Evolutionary conservation across 2,329 filamentous ascomycete species (phyloP), one percentile per base, ranked within the genome.

Genomic region (Phaeosphaeria sp.): DNA sequence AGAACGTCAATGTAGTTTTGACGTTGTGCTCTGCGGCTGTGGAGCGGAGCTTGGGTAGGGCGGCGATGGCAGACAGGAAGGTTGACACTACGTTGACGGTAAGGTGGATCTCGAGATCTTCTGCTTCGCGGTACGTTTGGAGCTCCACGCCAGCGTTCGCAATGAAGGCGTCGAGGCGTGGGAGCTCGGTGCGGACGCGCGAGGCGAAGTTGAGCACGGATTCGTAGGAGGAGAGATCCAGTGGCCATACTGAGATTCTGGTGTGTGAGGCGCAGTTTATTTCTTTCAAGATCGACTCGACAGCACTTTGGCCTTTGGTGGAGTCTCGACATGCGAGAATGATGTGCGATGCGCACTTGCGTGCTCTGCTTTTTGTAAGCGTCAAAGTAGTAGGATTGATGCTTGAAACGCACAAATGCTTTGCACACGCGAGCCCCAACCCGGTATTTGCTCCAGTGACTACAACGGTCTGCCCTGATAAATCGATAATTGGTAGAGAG

Each of bases 1-100:
- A 50, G 24, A 70, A 56, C 20, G 66, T 63, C 43, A 71, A 52
- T 2, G 46, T 58, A 3, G 66, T 59, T 2, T 56, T 51, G 3
- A 39, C 36, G 7, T 39, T 55, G 53, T 59, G 64, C 21, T 57
- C 56, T 1, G 22, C 18, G 2, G 65, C 68, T 11, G 68, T 70
- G 2, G 57, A 53, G 11, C 61, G 59, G 40, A 77, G 53, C 45
- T 71, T 69, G 9, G 76, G 75, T 13, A 77, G 71, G 21, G 88
- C 72, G 2, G 84, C 66, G 2, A 85, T 51, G 0, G 78, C 81
- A 4, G 88, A 72, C 3, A 86, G 72, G 8, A 80, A 77, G 1
- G 84, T 87, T 1, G 83, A 47, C 6, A 59, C 54, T 3, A 82
- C 77, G 64, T 87, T 87, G 57, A 86, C 81, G 62, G 87, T 83